Evolutionary conservation across 2,329 filamentous ascomycete genomes (phyloP).

Genomic region (Sporothrix brasiliensis): DNA sequence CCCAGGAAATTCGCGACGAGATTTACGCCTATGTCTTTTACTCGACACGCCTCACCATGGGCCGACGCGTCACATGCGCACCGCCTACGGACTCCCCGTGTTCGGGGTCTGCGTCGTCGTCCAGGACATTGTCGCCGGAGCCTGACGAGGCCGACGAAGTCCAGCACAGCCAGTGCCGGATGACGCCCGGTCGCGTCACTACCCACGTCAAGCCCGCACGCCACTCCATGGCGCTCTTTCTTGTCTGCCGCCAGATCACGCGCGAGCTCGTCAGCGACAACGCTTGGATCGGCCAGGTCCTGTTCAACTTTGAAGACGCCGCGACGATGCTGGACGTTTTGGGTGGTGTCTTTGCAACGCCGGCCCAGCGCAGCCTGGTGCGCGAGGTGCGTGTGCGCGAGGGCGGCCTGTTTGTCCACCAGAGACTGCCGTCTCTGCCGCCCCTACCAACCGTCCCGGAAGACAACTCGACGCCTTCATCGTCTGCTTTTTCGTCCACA

Average conservation of each 20-base stretch:
- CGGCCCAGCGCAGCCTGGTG: slow-evolving; percentile 31
- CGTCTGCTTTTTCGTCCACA: neutral
- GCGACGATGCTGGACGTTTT: slow-evolving; percentile 37
- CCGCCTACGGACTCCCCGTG: neutral
- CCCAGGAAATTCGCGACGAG: slow-evolving; percentile 36
- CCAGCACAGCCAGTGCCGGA: neutral
- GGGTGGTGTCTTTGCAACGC: slow-evolving; percentile 31
- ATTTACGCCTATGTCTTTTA: slow-evolving; percentile 36
- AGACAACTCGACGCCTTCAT: neutral
- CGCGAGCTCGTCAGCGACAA: slow-evolving; percentile 35
- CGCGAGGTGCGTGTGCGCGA: slow-evolving; percentile 36
- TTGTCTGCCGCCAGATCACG: slow-evolving; percentile 35
- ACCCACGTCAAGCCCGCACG: slow-evolving; percentile 34
- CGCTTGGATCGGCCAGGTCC: slow-evolving; percentile 36
- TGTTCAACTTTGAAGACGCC: slow-evolving; percentile 37
- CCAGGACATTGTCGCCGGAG: slow-evolving; percentile 4
- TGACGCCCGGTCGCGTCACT: slow-evolving; percentile 14
- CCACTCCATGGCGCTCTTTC: slow-evolving; percentile 35
- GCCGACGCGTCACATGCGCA: slow-evolving; percentile 33
- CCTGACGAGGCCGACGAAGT: neutral
- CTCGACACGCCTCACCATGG: slow-evolving; percentile 36
- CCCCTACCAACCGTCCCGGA: neutral
- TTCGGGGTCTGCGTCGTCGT: neutral
- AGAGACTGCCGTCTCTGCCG: slow-evolving; percentile 15
- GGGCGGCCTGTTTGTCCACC: slow-evolving; percentile 32